Conservation (phyloP, 495 filamentous ascomycete species). For the Astrocystis sublimbata region DNA sequence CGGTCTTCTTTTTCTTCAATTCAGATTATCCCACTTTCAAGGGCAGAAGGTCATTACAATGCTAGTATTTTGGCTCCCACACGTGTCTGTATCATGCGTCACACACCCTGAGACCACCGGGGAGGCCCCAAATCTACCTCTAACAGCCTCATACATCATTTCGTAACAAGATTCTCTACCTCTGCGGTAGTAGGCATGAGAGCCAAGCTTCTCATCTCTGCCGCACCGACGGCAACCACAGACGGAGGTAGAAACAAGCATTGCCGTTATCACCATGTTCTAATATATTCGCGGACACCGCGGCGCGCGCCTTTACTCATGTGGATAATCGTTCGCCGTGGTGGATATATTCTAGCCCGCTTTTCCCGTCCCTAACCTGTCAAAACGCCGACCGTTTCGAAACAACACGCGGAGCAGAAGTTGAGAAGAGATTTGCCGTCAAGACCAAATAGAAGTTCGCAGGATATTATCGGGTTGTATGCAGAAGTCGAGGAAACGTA, state of each 20-base stretch:
- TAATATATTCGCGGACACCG: background rate
- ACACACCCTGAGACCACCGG: conserved; percentile 9
- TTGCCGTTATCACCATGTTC: background rate
- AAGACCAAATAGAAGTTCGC: conserved; percentile 17
- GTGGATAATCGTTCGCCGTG: background rate
- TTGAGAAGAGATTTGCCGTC: conserved; percentile 16
- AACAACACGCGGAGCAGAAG: conserved; percentile 13
- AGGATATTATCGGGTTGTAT: conserved; percentile 35
- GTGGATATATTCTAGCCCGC: conserved; percentile 5
- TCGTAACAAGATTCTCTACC: conserved; percentile 14
- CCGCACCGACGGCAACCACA: background rate
- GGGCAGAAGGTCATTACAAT: conserved; percentile 4
- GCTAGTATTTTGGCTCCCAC: background rate
- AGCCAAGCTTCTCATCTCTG: background rate
- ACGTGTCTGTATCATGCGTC: conserved; percentile 16
- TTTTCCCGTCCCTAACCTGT: conserved; percentile 18
- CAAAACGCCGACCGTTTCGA: conserved; percentile 17
- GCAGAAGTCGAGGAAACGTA: conserved; percentile 15
- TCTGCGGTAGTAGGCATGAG: background rate
- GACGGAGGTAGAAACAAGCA: background rate
- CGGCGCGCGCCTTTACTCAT: background rate
- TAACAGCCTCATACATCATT: conserved; percentile 18
- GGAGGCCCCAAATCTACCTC: conserved; percentile 11
- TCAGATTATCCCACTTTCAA: conserved; percentile 6
- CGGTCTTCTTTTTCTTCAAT: background rate